These are phyloP conservation scores for Bassia scoparia DNA, from an alignment of 148 eudicot species.

Conservation along the genomic window DNA sequence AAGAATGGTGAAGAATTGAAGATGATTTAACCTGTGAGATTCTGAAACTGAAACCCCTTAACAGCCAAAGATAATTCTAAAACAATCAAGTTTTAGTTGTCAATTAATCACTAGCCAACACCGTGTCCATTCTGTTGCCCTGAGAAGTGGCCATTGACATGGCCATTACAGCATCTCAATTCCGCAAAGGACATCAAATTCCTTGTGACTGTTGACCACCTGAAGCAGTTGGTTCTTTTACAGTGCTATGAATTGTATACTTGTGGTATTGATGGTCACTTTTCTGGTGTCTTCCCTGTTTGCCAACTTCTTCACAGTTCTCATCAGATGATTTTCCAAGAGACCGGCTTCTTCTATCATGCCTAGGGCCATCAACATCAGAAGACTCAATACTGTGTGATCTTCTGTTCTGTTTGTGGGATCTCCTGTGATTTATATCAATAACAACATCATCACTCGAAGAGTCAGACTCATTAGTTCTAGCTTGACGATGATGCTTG, in stretches of 20 bases:
- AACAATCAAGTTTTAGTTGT: neutral
- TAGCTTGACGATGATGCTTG: constrained; percentile 35
- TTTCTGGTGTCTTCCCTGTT: constrained; percentile 28
- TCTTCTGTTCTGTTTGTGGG: constrained; percentile 38
- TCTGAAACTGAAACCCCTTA: neutral
- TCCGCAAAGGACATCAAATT: neutral
- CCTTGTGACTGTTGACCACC: neutral
- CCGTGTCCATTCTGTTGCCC: neutral
- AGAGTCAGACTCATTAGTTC: constrained; percentile 35
- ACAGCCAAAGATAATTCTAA: neutral
- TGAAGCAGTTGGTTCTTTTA: neutral
- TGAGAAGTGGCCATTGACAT: neutral
- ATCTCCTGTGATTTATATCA: constrained; percentile 30
- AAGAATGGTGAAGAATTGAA: neutral
- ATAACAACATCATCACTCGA: constrained; percentile 38
- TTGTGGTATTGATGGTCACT: constrained; percentile 28
- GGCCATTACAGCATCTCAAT: neutral
- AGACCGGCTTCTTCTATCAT: constrained; percentile 25
- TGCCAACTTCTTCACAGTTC: constrained; percentile 30
- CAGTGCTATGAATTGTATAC: constrained; percentile 9
- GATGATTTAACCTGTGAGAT: neutral
- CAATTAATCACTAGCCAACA: neutral
- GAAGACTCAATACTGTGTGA: constrained; percentile 34
- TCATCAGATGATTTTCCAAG: constrained; percentile 43
- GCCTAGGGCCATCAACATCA: constrained; percentile 41